phyloP scores from a whole-genome alignment of 306 rosid species.

The Leucaena leucocephala region DNA sequence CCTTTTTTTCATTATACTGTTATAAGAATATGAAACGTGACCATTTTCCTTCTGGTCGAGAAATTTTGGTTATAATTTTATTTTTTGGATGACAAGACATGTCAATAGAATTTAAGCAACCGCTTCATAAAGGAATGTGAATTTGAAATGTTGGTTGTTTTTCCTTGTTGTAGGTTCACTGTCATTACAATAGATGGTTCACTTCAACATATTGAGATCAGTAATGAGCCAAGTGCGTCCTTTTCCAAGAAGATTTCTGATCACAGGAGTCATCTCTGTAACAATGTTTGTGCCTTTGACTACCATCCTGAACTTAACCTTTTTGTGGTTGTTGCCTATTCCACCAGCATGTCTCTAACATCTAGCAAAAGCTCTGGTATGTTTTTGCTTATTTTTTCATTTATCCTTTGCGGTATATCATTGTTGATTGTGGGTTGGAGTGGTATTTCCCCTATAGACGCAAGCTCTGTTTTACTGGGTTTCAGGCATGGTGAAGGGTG shows the following conservation, averaged over 20 bases:
- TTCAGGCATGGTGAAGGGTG: conserved; percentile 18
- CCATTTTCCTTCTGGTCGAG: conserved; percentile 23
- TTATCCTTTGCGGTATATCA: conserved; percentile 24
- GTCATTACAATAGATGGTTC: conserved; percentile 78
- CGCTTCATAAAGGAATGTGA: conserved; percentile 3
- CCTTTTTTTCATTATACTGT: conserved; percentile 20
- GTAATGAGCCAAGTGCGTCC: conserved; percentile 62
- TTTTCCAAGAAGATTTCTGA: conserved; percentile 52
- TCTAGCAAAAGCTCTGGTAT: conserved; percentile 61
- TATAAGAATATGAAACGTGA: conserved; percentile 9
- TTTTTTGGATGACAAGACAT: conserved; percentile 28
- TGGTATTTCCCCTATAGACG: conserved; percentile 7
- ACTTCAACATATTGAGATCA: conserved; percentile 73
- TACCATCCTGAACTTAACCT: conserved; percentile 63
- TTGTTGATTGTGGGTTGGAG: conserved; percentile 24
- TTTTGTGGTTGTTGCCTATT: conserved; percentile 58
- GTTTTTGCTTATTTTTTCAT: conserved; percentile 32
- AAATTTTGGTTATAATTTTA: conserved; percentile 31
- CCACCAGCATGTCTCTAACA: conserved; percentile 32
- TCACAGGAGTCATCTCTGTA: conserved; percentile 44
- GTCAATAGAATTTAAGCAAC: conserved; percentile 28
- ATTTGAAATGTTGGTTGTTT: conserved; percentile 41
- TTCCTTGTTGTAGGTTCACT: conserved; percentile 76
- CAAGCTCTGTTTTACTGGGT: conserved; percentile 29
- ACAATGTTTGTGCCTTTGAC: conserved; percentile 61